Conservation (phyloP, 1,284 basidiomycete genomes). For the Nidula niveotomentosa region DNA sequence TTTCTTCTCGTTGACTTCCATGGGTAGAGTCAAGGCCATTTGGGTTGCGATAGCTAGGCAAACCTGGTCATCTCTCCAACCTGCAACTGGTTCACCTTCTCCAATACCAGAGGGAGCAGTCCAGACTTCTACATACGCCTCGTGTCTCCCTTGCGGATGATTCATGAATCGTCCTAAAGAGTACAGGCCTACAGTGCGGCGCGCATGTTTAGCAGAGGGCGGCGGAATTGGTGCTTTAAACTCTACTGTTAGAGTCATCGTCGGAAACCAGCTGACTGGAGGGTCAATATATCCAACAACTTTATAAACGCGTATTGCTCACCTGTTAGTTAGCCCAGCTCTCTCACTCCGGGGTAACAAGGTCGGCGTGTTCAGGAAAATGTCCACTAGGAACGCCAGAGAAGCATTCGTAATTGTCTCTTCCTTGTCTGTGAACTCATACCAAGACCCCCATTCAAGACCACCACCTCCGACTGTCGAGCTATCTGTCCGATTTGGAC, state of each 20-base stretch:
- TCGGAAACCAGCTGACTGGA: constrained; percentile 55
- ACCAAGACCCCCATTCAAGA: constrained; percentile 58
- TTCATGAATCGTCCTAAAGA: constrained; percentile 47
- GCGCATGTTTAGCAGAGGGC: constrained; percentile 33
- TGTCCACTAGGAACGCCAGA: constrained; percentile 56
- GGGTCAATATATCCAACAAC: not conserved
- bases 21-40: constrained; percentile 51
- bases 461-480: constrained; percentile 45
- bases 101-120: constrained; percentile 56
- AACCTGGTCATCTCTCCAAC: constrained; percentile 60
- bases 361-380: constrained; percentile 40
- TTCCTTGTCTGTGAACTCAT: constrained; percentile 39
- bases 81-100: constrained; percentile 34
- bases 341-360: constrained; percentile 40
- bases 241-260: constrained; percentile 55
- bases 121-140: constrained; percentile 60
- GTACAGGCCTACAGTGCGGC: constrained; percentile 55
- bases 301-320: constrained; percentile 2
- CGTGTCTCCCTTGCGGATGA: constrained; percentile 53
- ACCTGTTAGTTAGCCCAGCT: constrained; percentile 25
- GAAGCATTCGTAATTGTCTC: constrained; percentile 45
- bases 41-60: constrained; percentile 63
- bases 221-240: constrained; percentile 58
- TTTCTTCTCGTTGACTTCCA: constrained; percentile 40
- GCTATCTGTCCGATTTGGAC: constrained; percentile 29